These are phyloP conservation scores for Sclerotinia sclerotiorum DNA, from an alignment of 2,329 filamentous ascomycete genomes.

Conservation along the genomic window DNA sequence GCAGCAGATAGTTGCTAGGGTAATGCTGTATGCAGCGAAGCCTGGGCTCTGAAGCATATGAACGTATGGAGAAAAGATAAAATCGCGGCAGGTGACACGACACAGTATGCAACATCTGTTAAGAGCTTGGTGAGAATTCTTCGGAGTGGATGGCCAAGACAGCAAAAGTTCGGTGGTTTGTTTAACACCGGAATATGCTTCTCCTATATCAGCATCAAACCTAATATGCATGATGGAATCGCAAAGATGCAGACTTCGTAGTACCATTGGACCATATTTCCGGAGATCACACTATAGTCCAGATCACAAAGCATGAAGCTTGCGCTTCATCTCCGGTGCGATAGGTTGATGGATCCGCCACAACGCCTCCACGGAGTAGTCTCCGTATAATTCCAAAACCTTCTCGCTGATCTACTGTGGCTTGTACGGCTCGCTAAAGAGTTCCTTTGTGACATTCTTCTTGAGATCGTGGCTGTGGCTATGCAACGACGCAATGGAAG, in stretches of 20 bases:
- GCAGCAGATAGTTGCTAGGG: background rate
- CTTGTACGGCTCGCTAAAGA: background rate
- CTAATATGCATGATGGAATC: background rate
- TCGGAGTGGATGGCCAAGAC: background rate
- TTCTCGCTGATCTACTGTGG: slow-evolving; percentile 10
- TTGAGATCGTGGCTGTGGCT: slow-evolving; percentile 1
- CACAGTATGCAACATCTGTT: slow-evolving; percentile 8
- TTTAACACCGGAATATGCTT: background rate
- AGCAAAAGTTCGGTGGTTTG: background rate
- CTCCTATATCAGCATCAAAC: background rate
- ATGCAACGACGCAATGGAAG: background rate
- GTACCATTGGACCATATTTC: background rate
- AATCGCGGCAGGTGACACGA: slow-evolving; percentile 5
- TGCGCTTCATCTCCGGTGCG: slow-evolving; percentile 11
- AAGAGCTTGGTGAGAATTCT: background rate
- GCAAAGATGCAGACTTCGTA: background rate
- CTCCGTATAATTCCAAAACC: background rate
- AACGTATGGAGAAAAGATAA: slow-evolving; percentile 12
- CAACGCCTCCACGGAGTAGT: background rate
- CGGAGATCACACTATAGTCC: background rate
- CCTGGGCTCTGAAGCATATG: slow-evolving; percentile 12
- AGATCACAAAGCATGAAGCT: slow-evolving; percentile 2
- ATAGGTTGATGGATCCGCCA: slow-evolving; percentile 3
- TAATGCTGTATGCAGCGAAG: slow-evolving; percentile 2
- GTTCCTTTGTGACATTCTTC: background rate